Evolutionary conservation across 495 filamentous ascomycete genomes (phyloP), one percentile per base, ranked within the genome.

Genomic region (Penicillium paradoxum): DNA sequence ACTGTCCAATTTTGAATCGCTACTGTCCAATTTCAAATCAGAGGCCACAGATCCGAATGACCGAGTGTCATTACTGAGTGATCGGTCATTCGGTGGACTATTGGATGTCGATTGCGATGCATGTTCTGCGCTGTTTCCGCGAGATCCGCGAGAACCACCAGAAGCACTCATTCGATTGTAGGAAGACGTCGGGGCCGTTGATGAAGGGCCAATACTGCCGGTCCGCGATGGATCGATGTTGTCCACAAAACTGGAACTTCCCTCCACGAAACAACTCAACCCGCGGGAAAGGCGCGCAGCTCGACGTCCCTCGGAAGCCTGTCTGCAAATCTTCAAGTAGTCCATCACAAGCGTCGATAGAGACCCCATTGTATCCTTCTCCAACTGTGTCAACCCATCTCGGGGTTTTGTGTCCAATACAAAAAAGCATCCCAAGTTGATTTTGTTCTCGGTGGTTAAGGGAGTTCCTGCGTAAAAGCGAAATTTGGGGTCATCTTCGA

Each of bases 391-490:
- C 37, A 80, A 49, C 3, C 60, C 62, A 38, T 72, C 54, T 3
- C 72, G 75, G 1, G 71, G 70, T 6, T 66, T 63, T 7, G 51
- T 66, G 59, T 90, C 86, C 5, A 88, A 59, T 11, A 89, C 73
- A 48, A 84, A 88, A 41, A 89, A 74, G 15, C 80, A 84, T 21
- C 88, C 88, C 56, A 91, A 84, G 22, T 85, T 83, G 59, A 88
- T 80, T 9, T 82, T 84, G 10, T 75, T 78, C 5, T 79, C 81
- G 0, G 84, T 88, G 4, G 84, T 79, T 22, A 92, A 75, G 3
- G 73, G 71, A 0, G 75, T 78, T 42, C 77, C 77, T 7, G 76
- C 77, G 41, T 73, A 79, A 49, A 75, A 80, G 42, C 60, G 69
- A 44, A 75, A 80, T 27, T 67, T 25, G 0, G 75, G 77, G 1